A percentile compares a stretch with the other conserved stretches of the same genome.
Conservation (phyloP, 306 rosid genomes). For the Glycine latifolia region DNA sequence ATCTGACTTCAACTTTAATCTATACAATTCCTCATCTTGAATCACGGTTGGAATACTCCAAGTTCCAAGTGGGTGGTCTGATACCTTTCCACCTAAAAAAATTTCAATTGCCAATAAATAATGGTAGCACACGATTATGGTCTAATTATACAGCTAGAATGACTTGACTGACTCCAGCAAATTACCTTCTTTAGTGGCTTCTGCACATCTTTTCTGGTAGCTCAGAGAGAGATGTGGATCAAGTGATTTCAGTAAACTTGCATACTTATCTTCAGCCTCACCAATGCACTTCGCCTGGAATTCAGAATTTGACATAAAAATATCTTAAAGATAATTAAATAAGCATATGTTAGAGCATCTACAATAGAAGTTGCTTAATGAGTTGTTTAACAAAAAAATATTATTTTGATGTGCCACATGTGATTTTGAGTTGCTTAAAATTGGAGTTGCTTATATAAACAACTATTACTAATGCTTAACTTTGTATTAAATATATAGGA, state of each 20-base stretch:
- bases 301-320: conserved; percentile 30
- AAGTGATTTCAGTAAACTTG: conserved; percentile 59
- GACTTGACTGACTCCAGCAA: no score
- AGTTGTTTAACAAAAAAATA: no score
- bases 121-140: background rate
- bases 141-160: conserved; percentile 8
- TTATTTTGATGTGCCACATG: no score
- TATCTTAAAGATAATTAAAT: background rate
- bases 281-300: conserved; percentile 77
- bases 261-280: conserved; percentile 85
- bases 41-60: conserved; percentile 87
- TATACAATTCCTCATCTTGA: conserved; percentile 73
- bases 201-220: conserved; percentile 85
- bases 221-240: conserved; percentile 72
- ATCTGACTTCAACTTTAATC: conserved; percentile 47
- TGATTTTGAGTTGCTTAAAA: no score
- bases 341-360: background rate
- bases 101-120: conserved; percentile 32
- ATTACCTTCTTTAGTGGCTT: conserved; percentile 92
- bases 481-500: no score
- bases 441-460: no score
- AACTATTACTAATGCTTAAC: no score
- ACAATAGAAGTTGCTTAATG: no score
- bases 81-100: conserved; percentile 74
- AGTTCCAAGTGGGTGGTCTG: conserved; percentile 74